Evolutionary conservation across 2,329 filamentous ascomycete genomes (phyloP), one percentile per base, ranked within the genome.

Genomic region (Apiospora saccharicola): DNA sequence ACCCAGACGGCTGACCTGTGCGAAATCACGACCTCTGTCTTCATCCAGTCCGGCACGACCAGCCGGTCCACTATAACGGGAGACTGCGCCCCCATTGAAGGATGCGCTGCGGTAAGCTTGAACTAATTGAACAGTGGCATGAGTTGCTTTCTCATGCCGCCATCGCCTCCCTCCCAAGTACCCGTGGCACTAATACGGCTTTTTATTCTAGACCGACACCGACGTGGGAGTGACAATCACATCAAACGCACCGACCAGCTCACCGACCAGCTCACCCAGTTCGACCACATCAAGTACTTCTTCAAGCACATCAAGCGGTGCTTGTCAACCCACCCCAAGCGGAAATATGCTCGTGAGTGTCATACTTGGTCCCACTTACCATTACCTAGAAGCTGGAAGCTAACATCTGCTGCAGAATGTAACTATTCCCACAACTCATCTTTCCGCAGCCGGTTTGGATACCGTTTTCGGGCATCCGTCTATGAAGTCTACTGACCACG

Each of bases 1-100:
- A 74, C 69, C 3, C 24, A 71, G 68, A 75, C 72, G 46, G 74
- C 74, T 26, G 69, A 72, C 6, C 67, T 72, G 53, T 70, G 46
- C 13, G 41, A 49, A 34, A 53, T 14, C 26, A 75, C 73, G n/a
- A 73, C 69, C 16, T 74, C 46, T 34, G 68, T 49, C 10, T 70
- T 13, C 16, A 26, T 69, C 16, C 6, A 30, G 46, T 30, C 30
- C 3, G 24, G 24, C 7, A 34, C 14, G 30, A 69, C 68, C 6
- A 22, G n/a, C 14, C 22, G 72, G 53, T 72, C 71, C 4, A 74
- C 73, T 7, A 72, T 41, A 37, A 64, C 57, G 8, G 57, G 57
- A 7, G 8, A 12, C 22, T 64, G 57, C 6, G 57, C 8, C 0
- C 13, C 57, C 19, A n/a, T 64, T 2, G 13, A 3, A 41, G 57